Evolutionary conservation across 768 basidiomycete species (phyloP).

Genomic region (Hypsizygus marmoreus): DNA sequence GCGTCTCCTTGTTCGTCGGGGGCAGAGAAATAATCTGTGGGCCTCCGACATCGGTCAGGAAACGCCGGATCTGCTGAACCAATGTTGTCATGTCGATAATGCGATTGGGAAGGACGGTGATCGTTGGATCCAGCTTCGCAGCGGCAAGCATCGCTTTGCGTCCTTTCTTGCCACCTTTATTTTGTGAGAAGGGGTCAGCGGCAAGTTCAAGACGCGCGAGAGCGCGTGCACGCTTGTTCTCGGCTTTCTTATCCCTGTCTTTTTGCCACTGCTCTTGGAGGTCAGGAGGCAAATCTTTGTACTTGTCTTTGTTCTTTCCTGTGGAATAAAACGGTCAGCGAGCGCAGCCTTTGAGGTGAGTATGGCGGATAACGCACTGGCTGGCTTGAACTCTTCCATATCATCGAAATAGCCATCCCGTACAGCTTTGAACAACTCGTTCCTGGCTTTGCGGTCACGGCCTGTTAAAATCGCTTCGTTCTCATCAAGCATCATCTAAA

Average conservation of each 20-base stretch:
- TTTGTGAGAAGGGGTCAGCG: conserved; percentile 61
- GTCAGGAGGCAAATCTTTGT: conserved; percentile 52
- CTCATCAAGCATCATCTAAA: conserved; percentile 62
- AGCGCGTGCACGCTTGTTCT: conserved; percentile 63
- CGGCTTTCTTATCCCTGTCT: conserved; percentile 85
- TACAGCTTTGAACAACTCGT: conserved; percentile 62
- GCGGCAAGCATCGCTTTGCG: conserved; percentile 68
- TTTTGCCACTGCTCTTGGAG: conserved; percentile 74
- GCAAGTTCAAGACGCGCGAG: conserved; percentile 55
- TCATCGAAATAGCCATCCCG: conserved; percentile 55
- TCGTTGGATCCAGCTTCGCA: conserved; percentile 47
- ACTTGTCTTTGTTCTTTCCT: conserved; percentile 54
- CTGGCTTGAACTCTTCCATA: conserved; percentile 41
- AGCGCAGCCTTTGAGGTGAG: not conserved
- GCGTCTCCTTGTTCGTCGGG: conserved; percentile 71
- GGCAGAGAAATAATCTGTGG: conserved; percentile 65
- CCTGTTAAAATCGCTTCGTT: conserved; percentile 50
- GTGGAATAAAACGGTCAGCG: conserved; percentile 2
- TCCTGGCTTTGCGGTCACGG: conserved; percentile 48
- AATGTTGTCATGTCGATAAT: conserved; percentile 69
- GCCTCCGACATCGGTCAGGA: conserved; percentile 59
- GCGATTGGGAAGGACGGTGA: conserved; percentile 46
- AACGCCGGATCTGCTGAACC: conserved; percentile 68
- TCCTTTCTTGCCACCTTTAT: conserved; percentile 70
- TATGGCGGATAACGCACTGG: conserved; percentile 44